Evolutionary conservation across 2,329 filamentous ascomycete genomes (phyloP).

Genomic region (Microdochium bolleyi): DNA sequence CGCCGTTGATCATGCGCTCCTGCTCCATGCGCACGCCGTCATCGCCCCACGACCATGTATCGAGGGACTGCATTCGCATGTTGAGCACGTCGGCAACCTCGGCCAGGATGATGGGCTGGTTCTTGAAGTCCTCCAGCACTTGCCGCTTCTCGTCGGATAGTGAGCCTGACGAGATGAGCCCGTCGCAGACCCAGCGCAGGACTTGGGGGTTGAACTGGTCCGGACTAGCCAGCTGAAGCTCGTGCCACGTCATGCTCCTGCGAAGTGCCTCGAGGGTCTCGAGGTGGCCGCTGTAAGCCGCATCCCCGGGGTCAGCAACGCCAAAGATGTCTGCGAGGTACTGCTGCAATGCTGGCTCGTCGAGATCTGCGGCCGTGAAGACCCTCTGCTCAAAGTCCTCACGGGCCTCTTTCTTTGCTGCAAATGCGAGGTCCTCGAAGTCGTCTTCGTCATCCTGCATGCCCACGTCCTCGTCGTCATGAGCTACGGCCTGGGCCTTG

Average conservation of each 20-base stretch:
- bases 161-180: conserved; percentile 33
- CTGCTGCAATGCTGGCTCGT: conserved; percentile 24
- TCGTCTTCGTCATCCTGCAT: neutral
- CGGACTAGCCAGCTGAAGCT: conserved; percentile 16
- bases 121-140: conserved; percentile 32
- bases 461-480: conserved; percentile 12
- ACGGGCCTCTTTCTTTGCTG: conserved; percentile 31
- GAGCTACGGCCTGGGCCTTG: conserved; percentile 7
- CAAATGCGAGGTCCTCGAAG: conserved; percentile 31
- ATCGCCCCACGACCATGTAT: conserved; percentile 37
- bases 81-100: conserved; percentile 46
- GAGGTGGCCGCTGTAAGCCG: conserved; percentile 6
- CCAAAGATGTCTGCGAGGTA: conserved; percentile 35
- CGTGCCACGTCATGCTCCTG: conserved; percentile 19
- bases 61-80: conserved; percentile 36
- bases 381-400: conserved; percentile 34
- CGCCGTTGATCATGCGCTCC: conserved; percentile 37
- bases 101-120: conserved; percentile 29
- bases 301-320: conserved; percentile 13
- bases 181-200: conserved; percentile 30
- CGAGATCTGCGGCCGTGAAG: conserved; percentile 28
- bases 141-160: conserved; percentile 32
- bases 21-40: conserved; percentile 29
- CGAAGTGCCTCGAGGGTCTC: conserved; percentile 14
- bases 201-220: conserved; percentile 24